A percentile compares a stretch with the other conserved stretches of the same genome.
Evolutionary conservation across 2,329 filamentous ascomycete species (phyloP).

Genomic region (Pseudocercospora cruenta): DNA sequence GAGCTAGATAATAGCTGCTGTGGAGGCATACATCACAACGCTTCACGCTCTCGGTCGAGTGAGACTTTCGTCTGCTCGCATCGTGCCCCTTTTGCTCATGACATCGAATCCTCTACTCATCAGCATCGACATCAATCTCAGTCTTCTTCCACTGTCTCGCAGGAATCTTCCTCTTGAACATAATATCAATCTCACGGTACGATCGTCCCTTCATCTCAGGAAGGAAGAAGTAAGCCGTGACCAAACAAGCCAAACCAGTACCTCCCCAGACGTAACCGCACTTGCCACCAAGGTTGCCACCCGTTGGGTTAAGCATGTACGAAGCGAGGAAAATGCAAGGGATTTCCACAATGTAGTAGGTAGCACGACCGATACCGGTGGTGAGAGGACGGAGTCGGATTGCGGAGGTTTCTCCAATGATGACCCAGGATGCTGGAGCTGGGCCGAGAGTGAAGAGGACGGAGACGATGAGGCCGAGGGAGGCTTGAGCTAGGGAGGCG

Average conservation of each 20-base stretch:
- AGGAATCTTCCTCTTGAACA: conserved; percentile 58
- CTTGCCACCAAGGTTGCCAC: conserved; percentile 50
- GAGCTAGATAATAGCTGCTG: no score
- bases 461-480: conserved; percentile 66
- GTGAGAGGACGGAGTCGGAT: conserved; percentile 68
- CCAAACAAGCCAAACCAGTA: conserved; percentile 60
- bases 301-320: conserved; percentile 63
- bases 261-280: conserved; percentile 64
- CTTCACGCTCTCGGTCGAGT: no score
- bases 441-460: conserved; percentile 66
- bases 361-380: conserved; percentile 65
- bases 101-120: conserved; percentile 55
- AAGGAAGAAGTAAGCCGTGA: conserved; percentile 53
- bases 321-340: conserved; percentile 62
- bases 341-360: conserved; percentile 68
- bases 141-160: conserved; percentile 62
- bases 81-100: no score
- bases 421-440: conserved; percentile 67
- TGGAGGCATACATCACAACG: no score
- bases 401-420: conserved; percentile 69
- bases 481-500: conserved; percentile 60
- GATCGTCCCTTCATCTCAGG: conserved; percentile 63
- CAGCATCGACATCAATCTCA: conserved; percentile 60
- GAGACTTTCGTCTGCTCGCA: no score
- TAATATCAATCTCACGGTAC: conserved; percentile 65